Base-by-base conservation (phyloP, 225 moss, liverwort and hornwort genomes). In the Polytrichum formosum region DNA sequence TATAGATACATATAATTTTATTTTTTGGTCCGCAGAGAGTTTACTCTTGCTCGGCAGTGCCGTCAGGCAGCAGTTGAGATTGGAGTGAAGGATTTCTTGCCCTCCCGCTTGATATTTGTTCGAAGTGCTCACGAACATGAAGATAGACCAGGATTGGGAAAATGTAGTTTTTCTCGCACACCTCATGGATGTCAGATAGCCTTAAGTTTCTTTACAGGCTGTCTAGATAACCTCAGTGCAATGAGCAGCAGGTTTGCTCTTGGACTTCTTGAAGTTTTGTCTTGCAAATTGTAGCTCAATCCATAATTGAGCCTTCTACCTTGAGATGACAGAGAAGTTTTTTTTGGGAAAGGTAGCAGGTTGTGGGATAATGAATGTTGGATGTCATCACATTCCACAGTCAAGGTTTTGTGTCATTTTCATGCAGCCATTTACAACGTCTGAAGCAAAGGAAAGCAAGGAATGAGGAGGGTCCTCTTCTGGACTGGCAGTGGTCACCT, bases 401-500 rank as follows among this genome's bases (percentile, higher is more conserved):
- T 31, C 63, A 30, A 68, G 28, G 1, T 26, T 25, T 63, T 68
- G 27, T 68, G 54, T 64, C 10, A 67, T 70, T 1, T 35, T 64
- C 20, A 22, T 83, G 77, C 73, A 86, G 86, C 18, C 64, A 67
- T 64, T 60, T 71, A 25, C 74, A 46, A 31, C 74, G 61, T n/a
- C 65, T 75, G 63, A 69, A 70, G 55, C 69, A 20, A 63, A 70
- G 68, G 64, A 69, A 75, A 53, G 77, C 70, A 1, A 77, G 75
- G 69, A 80, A 68, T 22, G 80, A 67, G 55, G 80, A 86, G 27
- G 82, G 70, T 53, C 27, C 62, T 18, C 73, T 78, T 65, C 55
- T 54, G 67, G 79, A 83, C 67, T 70, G 77, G 33, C 80, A 65
- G 56, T 66, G 72, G 75, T 77, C 80, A 26, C 30, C 72, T 20